Conservation (phyloP, 108 stramenopile genomes). For the Pseudonitzschia multistriata region DNA sequence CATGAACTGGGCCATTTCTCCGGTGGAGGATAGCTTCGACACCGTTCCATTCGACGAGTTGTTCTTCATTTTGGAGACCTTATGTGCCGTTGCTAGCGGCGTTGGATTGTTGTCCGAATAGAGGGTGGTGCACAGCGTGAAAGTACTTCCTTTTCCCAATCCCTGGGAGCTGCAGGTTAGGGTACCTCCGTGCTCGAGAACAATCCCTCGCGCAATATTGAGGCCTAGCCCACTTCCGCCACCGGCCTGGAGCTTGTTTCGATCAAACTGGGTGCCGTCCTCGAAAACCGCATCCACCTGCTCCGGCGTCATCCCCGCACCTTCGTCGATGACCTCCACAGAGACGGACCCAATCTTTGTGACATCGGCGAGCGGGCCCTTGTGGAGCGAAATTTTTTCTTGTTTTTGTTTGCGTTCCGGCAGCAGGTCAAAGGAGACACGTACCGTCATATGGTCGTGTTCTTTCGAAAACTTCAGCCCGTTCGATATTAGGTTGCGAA, state of each 20-base stretch:
- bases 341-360: constrained; percentile 18
- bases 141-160: constrained; percentile 37
- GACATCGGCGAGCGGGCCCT: not conserved
- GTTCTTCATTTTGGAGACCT: not conserved
- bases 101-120: not conserved
- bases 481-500: constrained; percentile 47
- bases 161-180: constrained; percentile 40
- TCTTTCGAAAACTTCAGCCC: constrained; percentile 38
- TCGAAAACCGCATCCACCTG: constrained; percentile 40
- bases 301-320: constrained; percentile 46
- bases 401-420: not conserved
- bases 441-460: constrained; percentile 2
- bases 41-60: not conserved
- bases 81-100: too few relatives aligned
- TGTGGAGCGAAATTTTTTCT: not conserved
- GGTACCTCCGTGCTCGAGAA: constrained; percentile 41
- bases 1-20: not conserved
- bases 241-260: constrained; percentile 57
- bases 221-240: constrained; percentile 68
- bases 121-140: constrained; percentile 25
- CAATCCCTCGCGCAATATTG: constrained; percentile 47
- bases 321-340: constrained; percentile 42
- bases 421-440: not conserved
- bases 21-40: not conserved
- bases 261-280: constrained; percentile 54